A percentile compares a stretch with the other conserved stretches of the same genome.
These are phyloP conservation scores for Leccinum fibrillosum DNA, from an alignment of 768 basidiomycete genomes.

Conservation along the genomic window DNA sequence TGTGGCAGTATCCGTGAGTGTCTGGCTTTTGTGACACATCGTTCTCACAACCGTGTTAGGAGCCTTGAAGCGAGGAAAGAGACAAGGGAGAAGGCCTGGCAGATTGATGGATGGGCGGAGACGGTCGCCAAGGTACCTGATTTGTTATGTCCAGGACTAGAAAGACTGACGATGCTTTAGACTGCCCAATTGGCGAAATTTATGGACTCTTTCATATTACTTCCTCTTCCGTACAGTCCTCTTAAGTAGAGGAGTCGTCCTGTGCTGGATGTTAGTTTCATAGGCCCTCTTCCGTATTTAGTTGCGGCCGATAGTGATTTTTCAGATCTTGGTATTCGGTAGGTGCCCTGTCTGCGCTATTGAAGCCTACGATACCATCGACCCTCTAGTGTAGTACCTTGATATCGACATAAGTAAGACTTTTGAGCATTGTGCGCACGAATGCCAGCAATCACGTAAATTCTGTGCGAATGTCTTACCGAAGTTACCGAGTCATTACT, in stretches of 20 bases:
- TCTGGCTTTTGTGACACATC: conserved; percentile 3
- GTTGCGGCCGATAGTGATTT: background rate
- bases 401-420: background rate
- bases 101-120: conserved; percentile 92
- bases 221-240: conserved; percentile 79
- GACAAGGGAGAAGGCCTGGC: conserved; percentile 87
- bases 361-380: background rate
- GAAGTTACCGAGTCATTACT: conserved; percentile 7
- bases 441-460: background rate
- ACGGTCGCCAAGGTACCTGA: conserved; percentile 78
- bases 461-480: conserved; percentile 18
- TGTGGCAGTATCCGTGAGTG: conserved; percentile 94
- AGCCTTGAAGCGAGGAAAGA: conserved; percentile 79
- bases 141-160: conserved; percentile 13
- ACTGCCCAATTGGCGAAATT: conserved; percentile 81
- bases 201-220: conserved; percentile 87
- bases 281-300: background rate
- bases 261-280: background rate
- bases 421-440: background rate
- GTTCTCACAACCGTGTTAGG: conserved; percentile 34
- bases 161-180: conserved; percentile 39
- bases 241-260: conserved; percentile 52
- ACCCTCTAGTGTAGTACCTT: background rate
- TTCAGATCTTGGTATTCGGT: background rate
- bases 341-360: background rate